Evolutionary conservation across 140 eudicot species (phyloP), one percentile per base, ranked within the genome.

Genomic region (Cichorium intybus): DNA sequence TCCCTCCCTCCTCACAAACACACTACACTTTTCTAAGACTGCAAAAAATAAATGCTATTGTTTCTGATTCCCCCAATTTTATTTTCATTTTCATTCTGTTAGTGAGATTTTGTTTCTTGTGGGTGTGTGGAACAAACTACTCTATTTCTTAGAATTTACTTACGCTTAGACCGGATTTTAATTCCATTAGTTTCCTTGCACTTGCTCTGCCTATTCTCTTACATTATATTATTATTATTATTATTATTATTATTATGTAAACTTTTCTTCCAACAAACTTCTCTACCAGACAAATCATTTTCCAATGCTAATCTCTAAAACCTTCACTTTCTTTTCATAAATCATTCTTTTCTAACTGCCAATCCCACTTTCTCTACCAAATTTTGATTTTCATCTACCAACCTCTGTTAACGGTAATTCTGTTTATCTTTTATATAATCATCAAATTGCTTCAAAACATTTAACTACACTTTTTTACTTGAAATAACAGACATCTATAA

Each of bases 31-130:
- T n/a, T n/a, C n/a, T n/a, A n/a, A n/a, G n/a, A n/a, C n/a, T n/a
- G n/a, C n/a, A 50, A 48, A 59, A 60, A 15, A 23, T 28, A 64
- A 56, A 56, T 59, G 69, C 45, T 64, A 39, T 56, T 39, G 63
- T 35, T 46, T 27, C 17, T 43, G 57, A 4, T 52, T 49, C 15
- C 46, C 54, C 59, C 39, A 57, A 47, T 71, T 71, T 46, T 45
- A 63, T 72, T 72, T 47, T 45, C 26, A 73, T 73, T n/a, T n/a
- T 73, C 41, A 17, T 63, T 72, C 3, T 56, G 78, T 57, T 56
- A 55, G 78, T 54, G 72, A 60, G 72, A 64, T 64, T 73, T 64
- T 73, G 63, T 52, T 66, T 66, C 17, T 37, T 37, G 66, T 59
- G 50, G 15, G 15, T 59, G 61, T 70, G 77, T 72, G 70, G 76